Evolutionary conservation across 495 filamentous ascomycete species (phyloP).

Genomic region (Penicillium cataractarum): DNA sequence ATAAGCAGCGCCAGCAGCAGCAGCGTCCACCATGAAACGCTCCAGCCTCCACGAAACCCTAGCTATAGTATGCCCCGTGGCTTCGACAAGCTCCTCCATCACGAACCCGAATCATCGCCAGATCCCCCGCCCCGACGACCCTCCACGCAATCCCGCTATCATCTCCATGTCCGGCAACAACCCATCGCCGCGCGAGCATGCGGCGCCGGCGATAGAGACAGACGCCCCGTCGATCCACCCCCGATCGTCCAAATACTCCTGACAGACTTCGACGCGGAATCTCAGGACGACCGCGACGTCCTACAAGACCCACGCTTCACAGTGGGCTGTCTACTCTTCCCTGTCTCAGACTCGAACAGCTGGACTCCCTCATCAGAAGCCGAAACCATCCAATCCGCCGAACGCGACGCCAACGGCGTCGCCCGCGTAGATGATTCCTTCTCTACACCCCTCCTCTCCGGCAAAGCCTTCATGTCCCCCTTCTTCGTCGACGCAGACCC

Average conservation of each 20-base stretch:
- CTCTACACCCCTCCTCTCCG: constrained; percentile 42
- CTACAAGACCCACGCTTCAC: constrained; percentile 77
- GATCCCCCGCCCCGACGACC: constrained; percentile 25
- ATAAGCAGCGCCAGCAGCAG: constrained; percentile 4
- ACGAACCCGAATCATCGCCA: constrained; percentile 35
- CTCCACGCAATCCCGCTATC: constrained; percentile 45
- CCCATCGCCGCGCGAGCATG: constrained; percentile 88
- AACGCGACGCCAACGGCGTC: constrained; percentile 19
- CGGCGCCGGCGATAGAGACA: constrained; percentile 91
- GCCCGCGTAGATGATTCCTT: constrained; percentile 29
- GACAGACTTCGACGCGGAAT: constrained; percentile 60
- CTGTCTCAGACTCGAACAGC: constrained; percentile 45
- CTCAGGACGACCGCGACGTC: constrained; percentile 56
- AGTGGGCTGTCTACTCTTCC: constrained; percentile 72
- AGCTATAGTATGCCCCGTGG: constrained; percentile 42
- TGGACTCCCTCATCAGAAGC: constrained; percentile 33
- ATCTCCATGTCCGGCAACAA: constrained; percentile 83
- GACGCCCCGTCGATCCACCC: constrained; percentile 91
- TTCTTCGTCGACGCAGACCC: constrained; percentile 48
- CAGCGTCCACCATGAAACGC: constrained; percentile 17
- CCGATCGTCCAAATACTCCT: constrained; percentile 89
- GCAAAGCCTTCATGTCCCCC: constrained; percentile 48
- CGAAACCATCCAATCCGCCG: constrained; percentile 46
- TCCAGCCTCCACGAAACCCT: constrained; percentile 22
- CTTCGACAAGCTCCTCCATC: constrained; percentile 48